A percentile compares a stretch with the other conserved stretches of the same genome.
Evolutionary conservation across 805 yeast species (phyloP).

Genomic region (Lachancea sp.): DNA sequence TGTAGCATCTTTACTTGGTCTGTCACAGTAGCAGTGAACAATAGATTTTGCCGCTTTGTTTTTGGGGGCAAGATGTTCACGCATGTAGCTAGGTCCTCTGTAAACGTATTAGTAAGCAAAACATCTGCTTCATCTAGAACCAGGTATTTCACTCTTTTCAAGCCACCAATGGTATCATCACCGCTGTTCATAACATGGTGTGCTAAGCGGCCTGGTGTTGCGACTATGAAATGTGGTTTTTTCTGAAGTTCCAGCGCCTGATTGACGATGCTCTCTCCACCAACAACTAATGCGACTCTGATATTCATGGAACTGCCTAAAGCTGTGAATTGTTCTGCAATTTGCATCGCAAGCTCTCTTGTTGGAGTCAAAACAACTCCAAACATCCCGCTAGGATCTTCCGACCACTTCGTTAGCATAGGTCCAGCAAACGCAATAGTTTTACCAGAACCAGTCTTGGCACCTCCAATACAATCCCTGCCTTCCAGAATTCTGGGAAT

Average conservation of each 20-base stretch:
- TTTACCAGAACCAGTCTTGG: slow-evolving; percentile 96
- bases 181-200: slow-evolving; percentile 86
- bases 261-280: slow-evolving; percentile 90
- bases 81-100: slow-evolving; percentile 69
- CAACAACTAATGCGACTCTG: slow-evolving; percentile 76
- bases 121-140: slow-evolving; percentile 97
- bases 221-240: slow-evolving; percentile 89
- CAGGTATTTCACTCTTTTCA: slow-evolving; percentile 69
- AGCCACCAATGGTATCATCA: slow-evolving; percentile 75
- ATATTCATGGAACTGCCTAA: slow-evolving; percentile 86
- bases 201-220: slow-evolving; percentile 95
- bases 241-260: slow-evolving; percentile 78
- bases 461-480: slow-evolving; percentile 93
- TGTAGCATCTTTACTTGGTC: slow-evolving; percentile 81
- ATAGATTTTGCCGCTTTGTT: slow-evolving; percentile 70
- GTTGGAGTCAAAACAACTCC: slow-evolving; percentile 89
- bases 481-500: slow-evolving; percentile 79
- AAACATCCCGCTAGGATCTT: slow-evolving; percentile 88
- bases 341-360: slow-evolving; percentile 90
- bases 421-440: slow-evolving; percentile 98
- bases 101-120: slow-evolving; percentile 74
- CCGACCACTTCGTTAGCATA: slow-evolving; percentile 89
- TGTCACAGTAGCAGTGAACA: slow-evolving; percentile 94
- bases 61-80: slow-evolving; percentile 66
- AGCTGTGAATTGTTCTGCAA: slow-evolving; percentile 94